Base-by-base conservation (phyloP, 148 eudicot species). In the Rhododendron griersonianum region DNA sequence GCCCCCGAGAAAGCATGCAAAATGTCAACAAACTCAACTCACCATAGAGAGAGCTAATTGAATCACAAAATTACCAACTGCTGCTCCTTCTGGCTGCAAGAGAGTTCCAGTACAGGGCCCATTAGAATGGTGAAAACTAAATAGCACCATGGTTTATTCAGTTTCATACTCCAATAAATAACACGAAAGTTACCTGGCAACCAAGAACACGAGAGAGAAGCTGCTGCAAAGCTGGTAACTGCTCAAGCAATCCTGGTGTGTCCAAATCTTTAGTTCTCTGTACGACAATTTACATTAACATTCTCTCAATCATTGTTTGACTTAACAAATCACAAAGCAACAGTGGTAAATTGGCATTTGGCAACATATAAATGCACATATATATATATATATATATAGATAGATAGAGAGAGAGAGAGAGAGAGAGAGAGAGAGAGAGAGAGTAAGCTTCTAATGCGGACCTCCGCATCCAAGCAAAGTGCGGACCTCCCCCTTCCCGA, bases 81-180 rank as follows among this genome's bases (percentile, higher is more conserved):
- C 91, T 86, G 99, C 99, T 89, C 98, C 99, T 92, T 98, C 96
- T 84, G 99, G 98, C 99, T 98, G 98, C 93, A 94, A 65, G 84
- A 85, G 84, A 80, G 87, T 78, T 86, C 84, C 57, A 48, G 55
- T 10, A 84, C 18, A 48, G 48, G 23, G 8, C 44, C 44, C 85
- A 57, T 21, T 30, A n/a, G 41, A 51, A 53, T 86, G 33, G 21
- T 16, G 47, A 48, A 48, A 50, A 21, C 25, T 7, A 30, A 30
- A 87, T 2, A 19, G 11, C 47, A 63, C 71, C 45, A 81, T 21
- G 76, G 3, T 47, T 78, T 3, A 63, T 48, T 80, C 47, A 28
- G 11, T n/a, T 61, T 71, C 45, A 37, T 30, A 69, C 63, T 57
- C 65, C 65, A 6, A 14, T 71, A 14, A 71, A 69, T 11, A 71